Percentiles rank a stretch among this genome's conserved stretches.
phyloP scores from a whole-genome alignment of 176 grass and related monocot genomes.

The Puya raimondii region DNA sequence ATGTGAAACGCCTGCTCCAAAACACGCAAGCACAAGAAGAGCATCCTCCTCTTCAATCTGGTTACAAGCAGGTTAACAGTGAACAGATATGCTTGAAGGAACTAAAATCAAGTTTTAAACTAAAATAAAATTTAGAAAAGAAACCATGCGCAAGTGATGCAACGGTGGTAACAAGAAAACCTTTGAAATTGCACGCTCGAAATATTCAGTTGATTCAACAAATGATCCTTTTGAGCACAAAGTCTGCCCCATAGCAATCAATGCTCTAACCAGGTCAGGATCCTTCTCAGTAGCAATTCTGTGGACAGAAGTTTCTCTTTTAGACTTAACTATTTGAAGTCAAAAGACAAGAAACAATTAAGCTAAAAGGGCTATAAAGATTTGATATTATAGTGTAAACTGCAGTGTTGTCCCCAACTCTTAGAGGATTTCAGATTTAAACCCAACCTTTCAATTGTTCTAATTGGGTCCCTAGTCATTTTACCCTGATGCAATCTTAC shows the following conservation, averaged over 20 bases:
- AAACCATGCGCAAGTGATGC: background rate
- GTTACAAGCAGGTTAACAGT: conserved; percentile 9
- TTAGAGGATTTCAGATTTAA: no score
- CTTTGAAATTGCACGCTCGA: conserved; percentile 65
- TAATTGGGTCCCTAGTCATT: no score
- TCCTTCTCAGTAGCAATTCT: conserved; percentile 69
- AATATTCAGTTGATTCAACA: conserved; percentile 58
- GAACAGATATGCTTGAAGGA: background rate
- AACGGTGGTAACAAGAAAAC: conserved; percentile 24
- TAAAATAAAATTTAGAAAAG: background rate
- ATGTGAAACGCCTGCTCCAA: conserved; percentile 45
- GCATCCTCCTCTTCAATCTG: conserved; percentile 74
- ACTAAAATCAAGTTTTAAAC: background rate
- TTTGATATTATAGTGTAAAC: no score
- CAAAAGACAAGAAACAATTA: background rate
- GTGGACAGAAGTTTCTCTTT: conserved; percentile 1
- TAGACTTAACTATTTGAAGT: background rate
- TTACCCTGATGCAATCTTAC: no score
- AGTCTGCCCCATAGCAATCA: conserved; percentile 65
- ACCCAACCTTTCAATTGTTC: no score
- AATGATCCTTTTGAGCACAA: conserved; percentile 47
- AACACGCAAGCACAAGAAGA: conserved; percentile 72
- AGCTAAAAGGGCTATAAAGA: background rate
- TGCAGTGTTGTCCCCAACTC: no score
- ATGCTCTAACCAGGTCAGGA: conserved; percentile 45